Evolutionary conservation across 805 yeast species (phyloP), one percentile per base, ranked within the genome.

Genomic region (Pichia deserticola): DNA sequence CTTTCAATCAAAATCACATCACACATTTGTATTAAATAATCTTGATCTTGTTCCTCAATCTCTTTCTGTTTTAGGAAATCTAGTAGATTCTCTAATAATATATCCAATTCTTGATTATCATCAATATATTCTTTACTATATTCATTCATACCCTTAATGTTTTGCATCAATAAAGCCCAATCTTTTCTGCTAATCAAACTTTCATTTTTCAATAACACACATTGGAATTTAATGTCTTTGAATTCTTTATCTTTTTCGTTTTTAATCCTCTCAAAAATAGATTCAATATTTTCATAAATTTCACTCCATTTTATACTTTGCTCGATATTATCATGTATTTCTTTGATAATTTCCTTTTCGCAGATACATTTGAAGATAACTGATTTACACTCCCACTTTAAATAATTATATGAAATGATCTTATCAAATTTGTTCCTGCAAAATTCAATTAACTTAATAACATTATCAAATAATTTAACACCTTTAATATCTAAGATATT

Each of bases 381-480:
- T 2, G 55, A 15, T n/a, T 47, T 45, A 11, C 48, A 36, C 15
- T 33, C 28, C 55, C 55, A 53, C 11, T 50, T 40, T 5, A 40
- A 15, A 28, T 25, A 40, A 4, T 15, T 32, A 27, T 30, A 38
- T 13, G 7, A 29, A 15, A 8, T 20, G 20, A 20, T 20, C 20
- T 20, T 20, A 20, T 20, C 20, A 20, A 20, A 20, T 20, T 20
- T 20, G 20, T 20, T 20, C 20, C 20, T 20, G 20, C 20, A 20
- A 20, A 20, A 20, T 20, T 36, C 36, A 28, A 50, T 36, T 7
- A 48, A 27, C 13, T 36, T 20, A 12, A 36, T 15, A 5, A 40
- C 36, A 29, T 12, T 12, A n/a, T 39, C 7, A 55, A 47, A 38
- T 51, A 55, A 15, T 33, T 49, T 30, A 44, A 48, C 25, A 47